Conservation (phyloP, 2,329 filamentous ascomycete genomes). For the Biscogniauxia mediterranea region DNA sequence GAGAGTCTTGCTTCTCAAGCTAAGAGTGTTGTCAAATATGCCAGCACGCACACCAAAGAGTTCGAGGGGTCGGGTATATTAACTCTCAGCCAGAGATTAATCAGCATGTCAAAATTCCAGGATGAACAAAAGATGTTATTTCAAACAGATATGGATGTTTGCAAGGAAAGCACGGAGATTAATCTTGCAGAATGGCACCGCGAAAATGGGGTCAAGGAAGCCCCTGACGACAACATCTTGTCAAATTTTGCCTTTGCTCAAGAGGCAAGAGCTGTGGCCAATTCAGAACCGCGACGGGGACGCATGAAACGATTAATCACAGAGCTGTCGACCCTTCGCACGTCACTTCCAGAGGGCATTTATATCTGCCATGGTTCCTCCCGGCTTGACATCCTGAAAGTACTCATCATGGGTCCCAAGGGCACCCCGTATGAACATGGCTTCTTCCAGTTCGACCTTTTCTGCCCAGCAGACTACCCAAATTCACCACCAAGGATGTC, state of each 20-base stretch:
- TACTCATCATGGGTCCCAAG: constrained; percentile 47
- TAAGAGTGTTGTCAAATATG: constrained; percentile 30
- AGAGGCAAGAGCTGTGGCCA: constrained; percentile 11
- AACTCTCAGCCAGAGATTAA: constrained; percentile 33
- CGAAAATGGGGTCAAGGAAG: constrained; percentile 33
- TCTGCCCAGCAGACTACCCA: constrained; percentile 43
- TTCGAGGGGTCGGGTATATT: constrained; percentile 32
- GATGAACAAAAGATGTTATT: constrained; percentile 17
- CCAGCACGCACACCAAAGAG: constrained; percentile 16
- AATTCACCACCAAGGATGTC: constrained; percentile 38
- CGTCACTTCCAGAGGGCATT: constrained; percentile 49
- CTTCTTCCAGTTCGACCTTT: constrained; percentile 54
- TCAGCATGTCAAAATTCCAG: constrained; percentile 24
- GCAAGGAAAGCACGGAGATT: constrained; percentile 12
- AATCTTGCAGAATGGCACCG: constrained; percentile 32
- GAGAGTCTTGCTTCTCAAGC: constrained; percentile 32
- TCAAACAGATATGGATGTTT: constrained; percentile 11
- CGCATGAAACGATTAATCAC: constrained; percentile 48
- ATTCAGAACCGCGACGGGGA: constrained; percentile 25
- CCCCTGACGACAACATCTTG: constrained; percentile 38
- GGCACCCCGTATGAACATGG: constrained; percentile 54
- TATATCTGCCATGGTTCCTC: constrained; percentile 45
- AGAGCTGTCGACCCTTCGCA: constrained; percentile 45
- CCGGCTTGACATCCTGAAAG: constrained; percentile 49
- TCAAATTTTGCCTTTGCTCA: constrained; percentile 23